Conservation (phyloP, 805 yeast species). For the Brettanomyces naardenensis region DNA sequence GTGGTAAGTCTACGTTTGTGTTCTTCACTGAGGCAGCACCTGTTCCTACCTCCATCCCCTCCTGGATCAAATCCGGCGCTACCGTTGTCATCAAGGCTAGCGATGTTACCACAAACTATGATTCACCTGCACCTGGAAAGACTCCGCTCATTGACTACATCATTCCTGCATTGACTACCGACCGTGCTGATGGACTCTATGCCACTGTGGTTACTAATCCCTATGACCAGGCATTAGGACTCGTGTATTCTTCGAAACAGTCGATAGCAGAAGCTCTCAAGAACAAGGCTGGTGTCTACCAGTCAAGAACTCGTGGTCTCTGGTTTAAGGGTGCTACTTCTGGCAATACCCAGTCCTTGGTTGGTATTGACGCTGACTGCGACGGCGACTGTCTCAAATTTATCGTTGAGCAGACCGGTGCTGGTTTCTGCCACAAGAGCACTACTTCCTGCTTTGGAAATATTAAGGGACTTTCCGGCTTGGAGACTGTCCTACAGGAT, state of each 20-base stretch:
- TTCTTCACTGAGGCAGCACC: constrained; percentile 5
- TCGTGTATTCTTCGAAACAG: constrained; percentile 82
- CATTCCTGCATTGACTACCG: constrained; percentile 54
- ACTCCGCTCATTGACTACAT: constrained; percentile 30
- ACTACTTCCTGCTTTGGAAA: constrained; percentile 76
- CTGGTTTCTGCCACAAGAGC: constrained; percentile 88
- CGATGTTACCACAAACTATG: constrained; percentile 28
- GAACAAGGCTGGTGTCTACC: constrained; percentile 84
- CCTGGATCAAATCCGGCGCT: constrained; percentile 26
- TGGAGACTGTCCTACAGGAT: constrained; percentile 58
- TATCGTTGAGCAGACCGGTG: constrained; percentile 76
- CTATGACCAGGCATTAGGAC: constrained; percentile 70
- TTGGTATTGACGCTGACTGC: constrained; percentile 71
- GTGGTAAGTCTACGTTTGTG: constrained; percentile 9
- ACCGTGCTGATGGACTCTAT: constrained; percentile 78
- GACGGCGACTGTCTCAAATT: constrained; percentile 89
- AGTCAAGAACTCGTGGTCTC: constrained; percentile 82
- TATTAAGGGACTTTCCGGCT: constrained; percentile 54
- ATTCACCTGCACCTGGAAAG: constrained; percentile 24
- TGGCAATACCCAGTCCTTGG: constrained; percentile 85
- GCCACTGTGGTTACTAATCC: constrained; percentile 74
- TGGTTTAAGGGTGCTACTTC: constrained; percentile 96
- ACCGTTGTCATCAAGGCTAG: constrained; percentile 26
- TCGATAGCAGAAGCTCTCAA: constrained; percentile 77
- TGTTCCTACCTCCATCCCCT: constrained; percentile 10